Evolutionary conservation across 148 eudicot species (phyloP), one percentile per base, ranked within the genome.

Genomic region (Heliamphora exappendiculata): DNA sequence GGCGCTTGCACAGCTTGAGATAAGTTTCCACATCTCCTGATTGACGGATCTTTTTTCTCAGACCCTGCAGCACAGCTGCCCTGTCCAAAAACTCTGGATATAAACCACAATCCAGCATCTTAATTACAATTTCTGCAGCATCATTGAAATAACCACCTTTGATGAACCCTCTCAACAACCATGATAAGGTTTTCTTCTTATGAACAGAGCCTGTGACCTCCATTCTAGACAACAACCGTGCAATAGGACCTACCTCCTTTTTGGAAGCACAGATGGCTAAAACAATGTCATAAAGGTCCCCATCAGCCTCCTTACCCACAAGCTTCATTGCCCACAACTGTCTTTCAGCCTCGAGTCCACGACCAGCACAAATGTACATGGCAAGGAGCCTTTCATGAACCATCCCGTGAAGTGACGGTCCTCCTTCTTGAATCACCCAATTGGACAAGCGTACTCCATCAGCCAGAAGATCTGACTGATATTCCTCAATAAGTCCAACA

Each of bases 231-330:
- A 90, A 82, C 78, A 94, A 75, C 72, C 98, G 85, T 59, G 89
- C 80, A 72, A 94, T 85, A 44, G 92, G 84, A 42, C 69, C 73
- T 0, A 57, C 44, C 70, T 87, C 86, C 55, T 85, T 83, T 71
- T 89, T 91, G 8, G 92, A 91, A 73, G 98, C 97, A 84, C 93
- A 94, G 20, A 94, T 90, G 68, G 98, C 93, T 67, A 94, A 73
- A 50, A 92, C 98, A 44, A 92, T 88, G 84, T 94, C 92, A 33
- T 92, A 89, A 50, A 94, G 85, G 68, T 87, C 91, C 34, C 88
- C 80, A 72, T 92, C 92, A 34, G 90, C 93, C 64, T 89, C 86
- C 67, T 79, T 81, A 39, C 87, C 90, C 26, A 67, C 77, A 11
- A 90, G 80, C 76, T 94, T 92, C 97, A 94, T 85, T 75, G 89